These are phyloP conservation scores for Linnemannia zychae DNA, from an alignment of 192 early-diverging fungal species.

Conservation along the genomic window DNA sequence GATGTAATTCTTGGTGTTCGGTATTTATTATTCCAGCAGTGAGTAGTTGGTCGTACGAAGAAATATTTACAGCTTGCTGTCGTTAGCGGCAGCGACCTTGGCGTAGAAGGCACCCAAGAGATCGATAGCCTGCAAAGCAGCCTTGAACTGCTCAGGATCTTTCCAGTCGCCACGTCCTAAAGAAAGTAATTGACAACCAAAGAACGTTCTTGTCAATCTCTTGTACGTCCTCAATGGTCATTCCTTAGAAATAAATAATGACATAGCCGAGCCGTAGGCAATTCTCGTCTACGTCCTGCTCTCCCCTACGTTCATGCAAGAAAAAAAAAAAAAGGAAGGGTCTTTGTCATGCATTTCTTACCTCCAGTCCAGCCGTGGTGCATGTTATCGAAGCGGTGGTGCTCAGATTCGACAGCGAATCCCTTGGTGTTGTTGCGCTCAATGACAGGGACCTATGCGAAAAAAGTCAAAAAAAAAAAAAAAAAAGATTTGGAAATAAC, in stretches of 20 bases:
- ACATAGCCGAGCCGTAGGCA: background rate
- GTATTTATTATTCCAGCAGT: background rate
- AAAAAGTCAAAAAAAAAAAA: slow-evolving; percentile 1
- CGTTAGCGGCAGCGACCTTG: slow-evolving; percentile 27
- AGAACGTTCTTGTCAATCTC: background rate
- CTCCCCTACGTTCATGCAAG: background rate
- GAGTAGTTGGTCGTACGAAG: background rate
- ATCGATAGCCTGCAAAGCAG: slow-evolving; percentile 36
- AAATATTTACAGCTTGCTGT: slow-evolving; percentile 34
- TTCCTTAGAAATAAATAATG: too few relatives aligned
- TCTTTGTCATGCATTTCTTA: slow-evolving; percentile 13
- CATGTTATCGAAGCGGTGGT: slow-evolving; percentile 38
- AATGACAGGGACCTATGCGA: slow-evolving; percentile 10
- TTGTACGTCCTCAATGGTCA: background rate
- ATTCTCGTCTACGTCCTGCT: too few relatives aligned
- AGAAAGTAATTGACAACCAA: background rate
- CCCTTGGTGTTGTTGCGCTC: slow-evolving; percentile 23
- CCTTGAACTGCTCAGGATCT: slow-evolving; percentile 11
- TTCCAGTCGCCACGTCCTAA: slow-evolving; percentile 43
- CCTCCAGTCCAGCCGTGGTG: slow-evolving; percentile 55
- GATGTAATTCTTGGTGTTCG: background rate
- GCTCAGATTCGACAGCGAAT: slow-evolving; percentile 32
- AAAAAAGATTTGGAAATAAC: background rate
- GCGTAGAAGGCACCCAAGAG: slow-evolving; percentile 40
- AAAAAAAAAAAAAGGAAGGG: too few relatives aligned